Percentiles rank a stretch among this genome's conserved stretches.
phyloP scores from a whole-genome alignment of 2,329 filamentous ascomycete genomes.

The Trichoderma sp. region DNA sequence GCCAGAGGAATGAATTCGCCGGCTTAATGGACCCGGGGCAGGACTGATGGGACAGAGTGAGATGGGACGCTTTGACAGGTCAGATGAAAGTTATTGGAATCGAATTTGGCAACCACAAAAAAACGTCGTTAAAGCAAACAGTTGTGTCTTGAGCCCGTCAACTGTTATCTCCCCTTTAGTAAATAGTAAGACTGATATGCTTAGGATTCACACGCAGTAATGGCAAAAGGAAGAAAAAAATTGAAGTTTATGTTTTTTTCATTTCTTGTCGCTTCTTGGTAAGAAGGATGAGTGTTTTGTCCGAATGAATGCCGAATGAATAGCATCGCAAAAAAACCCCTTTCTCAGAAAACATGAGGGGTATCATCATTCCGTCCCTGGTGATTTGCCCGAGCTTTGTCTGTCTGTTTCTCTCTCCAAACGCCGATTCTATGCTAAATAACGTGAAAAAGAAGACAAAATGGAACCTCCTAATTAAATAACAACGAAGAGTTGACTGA shows the following conservation, averaged over 20 bases:
- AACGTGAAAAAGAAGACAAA: not conserved
- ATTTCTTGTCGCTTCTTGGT: not conserved
- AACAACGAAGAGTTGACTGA: not conserved
- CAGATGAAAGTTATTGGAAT: slow-evolving; percentile 9
- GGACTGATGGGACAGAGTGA: not conserved
- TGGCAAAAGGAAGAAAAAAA: not conserved
- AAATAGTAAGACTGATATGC: not conserved
- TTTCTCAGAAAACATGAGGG: slow-evolving; percentile 3
- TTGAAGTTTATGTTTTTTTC: not conserved
- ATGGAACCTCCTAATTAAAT: not conserved
- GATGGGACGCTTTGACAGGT: not conserved
- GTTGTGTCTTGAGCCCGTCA: not conserved
- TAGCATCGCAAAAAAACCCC: not conserved
- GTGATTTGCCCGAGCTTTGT: slow-evolving; percentile 9
- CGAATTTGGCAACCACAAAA: slow-evolving; percentile 13
- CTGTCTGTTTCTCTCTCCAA: not conserved
- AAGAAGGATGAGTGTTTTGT: not conserved
- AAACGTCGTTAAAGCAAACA: not conserved
- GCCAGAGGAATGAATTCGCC: not conserved
- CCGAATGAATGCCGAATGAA: not conserved
- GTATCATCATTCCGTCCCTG: slow-evolving; percentile 11
- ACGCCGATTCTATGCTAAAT: slow-evolving; percentile 16
- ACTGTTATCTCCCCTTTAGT: not conserved
- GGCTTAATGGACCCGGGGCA: not conserved
- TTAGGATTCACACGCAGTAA: not conserved